Conservation (phyloP, 345 rosid genomes). For the Aurinia saxatilis region DNA sequence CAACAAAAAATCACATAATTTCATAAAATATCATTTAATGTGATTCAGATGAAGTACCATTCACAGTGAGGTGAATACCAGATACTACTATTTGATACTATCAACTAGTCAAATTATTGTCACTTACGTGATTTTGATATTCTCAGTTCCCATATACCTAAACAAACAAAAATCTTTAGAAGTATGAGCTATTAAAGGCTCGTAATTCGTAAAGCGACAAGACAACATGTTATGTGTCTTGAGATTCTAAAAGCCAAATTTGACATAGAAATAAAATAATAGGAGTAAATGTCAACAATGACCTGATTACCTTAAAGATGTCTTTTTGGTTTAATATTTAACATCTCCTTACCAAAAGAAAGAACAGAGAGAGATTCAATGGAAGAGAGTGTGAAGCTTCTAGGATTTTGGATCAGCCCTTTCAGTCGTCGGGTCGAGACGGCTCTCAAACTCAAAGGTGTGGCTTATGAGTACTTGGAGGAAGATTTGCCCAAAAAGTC, state of each 20-base stretch:
- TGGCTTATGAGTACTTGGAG: conserved; percentile 28
- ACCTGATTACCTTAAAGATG: background rate
- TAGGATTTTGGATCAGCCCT: conserved; percentile 28
- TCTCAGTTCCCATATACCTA: too few relatives aligned
- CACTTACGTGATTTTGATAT: too few relatives aligned
- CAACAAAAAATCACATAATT: too few relatives aligned
- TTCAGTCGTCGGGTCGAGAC: conserved; percentile 23
- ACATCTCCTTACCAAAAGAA: background rate
- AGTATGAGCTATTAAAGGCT: too few relatives aligned
- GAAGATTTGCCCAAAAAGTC: conserved; percentile 29
- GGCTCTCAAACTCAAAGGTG: conserved; percentile 31
- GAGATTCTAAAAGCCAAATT: background rate
- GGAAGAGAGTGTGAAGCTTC: conserved; percentile 31
- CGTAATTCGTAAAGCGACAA: background rate
- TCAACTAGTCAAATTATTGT: too few relatives aligned
- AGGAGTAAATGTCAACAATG: background rate
- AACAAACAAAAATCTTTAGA: too few relatives aligned
- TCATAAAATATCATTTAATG: too few relatives aligned
- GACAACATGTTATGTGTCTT: background rate
- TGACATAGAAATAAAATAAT: background rate
- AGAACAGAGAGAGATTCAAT: background rate
- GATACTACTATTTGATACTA: too few relatives aligned
- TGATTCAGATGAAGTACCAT: too few relatives aligned
- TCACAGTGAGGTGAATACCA: too few relatives aligned
- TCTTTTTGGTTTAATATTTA: too few relatives aligned